Percentiles rank a stretch among this genome's conserved stretches.
These are phyloP conservation scores for Orobanche coerulescens DNA, from an alignment of 257 asterid species.

Conservation along the genomic window DNA sequence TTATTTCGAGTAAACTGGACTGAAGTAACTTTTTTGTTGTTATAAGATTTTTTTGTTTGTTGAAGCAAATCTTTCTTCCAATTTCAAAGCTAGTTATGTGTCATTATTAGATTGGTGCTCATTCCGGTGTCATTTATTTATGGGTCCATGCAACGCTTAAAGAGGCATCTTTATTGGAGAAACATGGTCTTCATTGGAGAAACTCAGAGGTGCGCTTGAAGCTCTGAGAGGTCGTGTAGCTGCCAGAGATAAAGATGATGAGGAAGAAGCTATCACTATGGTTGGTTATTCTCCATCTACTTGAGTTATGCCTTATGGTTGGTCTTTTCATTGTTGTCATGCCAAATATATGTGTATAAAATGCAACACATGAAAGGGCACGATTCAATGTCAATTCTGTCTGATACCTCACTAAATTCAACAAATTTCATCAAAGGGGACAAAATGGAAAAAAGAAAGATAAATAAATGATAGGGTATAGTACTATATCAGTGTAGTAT, in stretches of 20 bases:
- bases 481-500: too few species aligned
- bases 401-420: too few species aligned
- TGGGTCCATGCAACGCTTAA: constrained; percentile 63
- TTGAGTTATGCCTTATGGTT: background rate
- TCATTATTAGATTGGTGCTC: background rate
- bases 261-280: constrained; percentile 87
- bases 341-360: too few species aligned
- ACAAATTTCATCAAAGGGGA: too few species aligned
- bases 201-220: constrained; percentile 88
- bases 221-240: constrained; percentile 75
- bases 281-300: constrained; percentile 33
- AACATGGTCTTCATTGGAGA: constrained; percentile 81
- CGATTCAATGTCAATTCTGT: too few species aligned
- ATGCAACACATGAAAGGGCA: too few species aligned
- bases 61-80: too few species aligned
- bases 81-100: background rate
- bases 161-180: constrained; percentile 86
- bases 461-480: too few species aligned
- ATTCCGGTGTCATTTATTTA: constrained; percentile 6
- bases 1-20: too few species aligned
- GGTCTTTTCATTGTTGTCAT: constrained; percentile 12
- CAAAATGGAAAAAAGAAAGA: too few species aligned
- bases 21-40: too few species aligned
- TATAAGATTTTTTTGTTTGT: too few species aligned
- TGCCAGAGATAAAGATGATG: constrained; percentile 82